A percentile compares a stretch with the other conserved stretches of the same genome.
Conservation (phyloP, 176 grass and related monocot species). For the Otatea glauca region DNA sequence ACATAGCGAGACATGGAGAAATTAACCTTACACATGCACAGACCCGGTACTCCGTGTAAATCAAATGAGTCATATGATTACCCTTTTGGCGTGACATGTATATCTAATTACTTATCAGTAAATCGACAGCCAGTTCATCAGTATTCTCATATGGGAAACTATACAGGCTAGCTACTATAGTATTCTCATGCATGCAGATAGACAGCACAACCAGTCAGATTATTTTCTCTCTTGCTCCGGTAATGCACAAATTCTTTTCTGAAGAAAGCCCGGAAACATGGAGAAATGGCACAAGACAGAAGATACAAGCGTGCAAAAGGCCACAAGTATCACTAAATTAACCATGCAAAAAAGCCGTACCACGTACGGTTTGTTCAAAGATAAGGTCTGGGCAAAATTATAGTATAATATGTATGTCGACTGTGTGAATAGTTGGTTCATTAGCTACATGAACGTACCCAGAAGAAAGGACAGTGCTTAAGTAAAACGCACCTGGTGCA, state of each 20-base stretch:
- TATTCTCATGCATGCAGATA: background rate
- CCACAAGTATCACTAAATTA: background rate
- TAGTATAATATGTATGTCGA: background rate
- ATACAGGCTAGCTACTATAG: background rate
- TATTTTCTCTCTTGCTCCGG: background rate
- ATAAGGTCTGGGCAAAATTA: background rate
- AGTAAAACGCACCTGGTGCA: slow-evolving; percentile 75
- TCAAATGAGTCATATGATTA: background rate
- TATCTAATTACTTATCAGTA: slow-evolving; percentile 2
- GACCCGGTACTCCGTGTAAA: background rate
- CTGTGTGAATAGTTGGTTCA: background rate
- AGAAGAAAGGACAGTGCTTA: slow-evolving; percentile 7
- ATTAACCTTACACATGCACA: background rate
- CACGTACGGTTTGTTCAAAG: background rate
- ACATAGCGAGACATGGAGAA: background rate
- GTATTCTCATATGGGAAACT: background rate
- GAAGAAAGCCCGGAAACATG: background rate
- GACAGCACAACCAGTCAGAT: background rate
- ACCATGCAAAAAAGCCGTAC: background rate
- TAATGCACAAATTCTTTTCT: background rate
- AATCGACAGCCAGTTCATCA: background rate
- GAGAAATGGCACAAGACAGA: background rate
- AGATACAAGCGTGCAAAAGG: background rate
- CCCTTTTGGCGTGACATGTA: background rate
- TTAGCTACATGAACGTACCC: slow-evolving; percentile 5